Evolutionary conservation across 2,329 filamentous ascomycete genomes (phyloP).

Genomic region (Fusarium continuum): DNA sequence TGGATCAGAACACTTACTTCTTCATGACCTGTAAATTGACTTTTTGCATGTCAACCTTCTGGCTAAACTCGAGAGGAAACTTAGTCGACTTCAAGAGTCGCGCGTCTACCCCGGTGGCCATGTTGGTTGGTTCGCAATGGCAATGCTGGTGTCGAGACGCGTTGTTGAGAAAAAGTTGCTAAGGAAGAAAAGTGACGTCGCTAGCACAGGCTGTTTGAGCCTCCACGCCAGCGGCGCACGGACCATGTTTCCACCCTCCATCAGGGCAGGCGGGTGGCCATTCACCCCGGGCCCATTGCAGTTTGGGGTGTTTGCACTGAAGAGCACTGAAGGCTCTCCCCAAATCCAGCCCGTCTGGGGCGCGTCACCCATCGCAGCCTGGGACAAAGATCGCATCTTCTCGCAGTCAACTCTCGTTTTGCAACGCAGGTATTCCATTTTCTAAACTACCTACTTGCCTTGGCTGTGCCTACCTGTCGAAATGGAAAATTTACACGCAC

Average conservation of each 20-base stretch:
- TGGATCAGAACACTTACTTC: slow-evolving; percentile 68
- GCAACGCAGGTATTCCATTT: background rate
- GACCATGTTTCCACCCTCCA: slow-evolving; percentile 22
- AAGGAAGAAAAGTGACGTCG: slow-evolving; percentile 47
- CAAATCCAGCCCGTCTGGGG: slow-evolving; percentile 6
- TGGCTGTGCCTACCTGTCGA: slow-evolving; percentile 26
- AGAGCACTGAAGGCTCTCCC: slow-evolving; percentile 9
- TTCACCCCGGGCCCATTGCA: too few relatives aligned
- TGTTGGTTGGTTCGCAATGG: slow-evolving; percentile 51
- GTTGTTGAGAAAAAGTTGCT: slow-evolving; percentile 37
- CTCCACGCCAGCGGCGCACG: slow-evolving; percentile 18
- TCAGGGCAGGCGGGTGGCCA: too few relatives aligned
- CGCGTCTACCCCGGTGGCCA: slow-evolving; percentile 87
- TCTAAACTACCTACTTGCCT: background rate
- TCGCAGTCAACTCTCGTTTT: slow-evolving; percentile 12
- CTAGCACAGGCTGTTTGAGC: slow-evolving; percentile 14
- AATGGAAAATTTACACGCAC: slow-evolving; percentile 68
- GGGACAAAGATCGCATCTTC: background rate
- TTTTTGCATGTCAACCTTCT: slow-evolving; percentile 97
- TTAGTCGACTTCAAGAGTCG: slow-evolving; percentile 92
- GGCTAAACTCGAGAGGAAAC: slow-evolving; percentile 91
- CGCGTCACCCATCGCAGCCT: slow-evolving; percentile 38
- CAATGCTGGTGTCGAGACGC: slow-evolving; percentile 30
- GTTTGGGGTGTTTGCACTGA: slow-evolving; percentile 10
- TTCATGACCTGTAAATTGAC: slow-evolving; percentile 98